Evolutionary conservation across 805 yeast species (phyloP), one percentile per base, ranked within the genome.

Genomic region (Candida rishiriensis): DNA sequence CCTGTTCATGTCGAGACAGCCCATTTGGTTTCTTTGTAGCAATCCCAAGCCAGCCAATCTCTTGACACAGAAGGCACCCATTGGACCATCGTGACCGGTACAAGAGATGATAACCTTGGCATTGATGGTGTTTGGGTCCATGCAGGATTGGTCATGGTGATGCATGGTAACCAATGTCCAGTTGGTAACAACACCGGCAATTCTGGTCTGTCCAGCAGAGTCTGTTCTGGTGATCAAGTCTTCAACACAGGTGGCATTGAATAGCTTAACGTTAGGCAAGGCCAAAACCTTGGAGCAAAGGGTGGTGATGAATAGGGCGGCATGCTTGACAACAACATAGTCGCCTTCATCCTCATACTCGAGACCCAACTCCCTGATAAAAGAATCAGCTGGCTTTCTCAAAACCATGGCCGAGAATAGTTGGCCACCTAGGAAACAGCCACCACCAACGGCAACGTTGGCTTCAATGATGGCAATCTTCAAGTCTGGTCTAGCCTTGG

Each of bases 71-170:
- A 82, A 83, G 8, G 90, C 89, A 47, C 90, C 90, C 66, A 83
- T 81, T 41, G 88, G 89, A 56, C 91, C 90, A 61, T 84, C 91
- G 59, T 84, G 90, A 47, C 90, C 91, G 29, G 88, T 78, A 50
- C 88, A 79, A 13, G 88, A 82, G 46, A 85, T 69, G 45, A 84
- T 78, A 44, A 85, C 79, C 59, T 70, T 61, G 48, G 72, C 70
- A 57, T 83, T 84, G 70, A 84, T 81, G 48, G 88, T 83, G 69
- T 83, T 83, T 40, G 90, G 89, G 60, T 83, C 90, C 89, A 84
- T 84, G 63, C 90, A 84, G 12, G 85, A 78, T 64, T 84, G 90
- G 44, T 78, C 78, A 60, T 81, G 85, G 58, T 84, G 90, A 63
- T 83, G 81, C 75, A 81, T 72, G 3, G 88, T 70, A 18, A 84